Evolutionary conservation across 2,329 filamentous ascomycete genomes (phyloP), one percentile per base, ranked within the genome.

Genomic region (Trichoderma semiorbis): DNA sequence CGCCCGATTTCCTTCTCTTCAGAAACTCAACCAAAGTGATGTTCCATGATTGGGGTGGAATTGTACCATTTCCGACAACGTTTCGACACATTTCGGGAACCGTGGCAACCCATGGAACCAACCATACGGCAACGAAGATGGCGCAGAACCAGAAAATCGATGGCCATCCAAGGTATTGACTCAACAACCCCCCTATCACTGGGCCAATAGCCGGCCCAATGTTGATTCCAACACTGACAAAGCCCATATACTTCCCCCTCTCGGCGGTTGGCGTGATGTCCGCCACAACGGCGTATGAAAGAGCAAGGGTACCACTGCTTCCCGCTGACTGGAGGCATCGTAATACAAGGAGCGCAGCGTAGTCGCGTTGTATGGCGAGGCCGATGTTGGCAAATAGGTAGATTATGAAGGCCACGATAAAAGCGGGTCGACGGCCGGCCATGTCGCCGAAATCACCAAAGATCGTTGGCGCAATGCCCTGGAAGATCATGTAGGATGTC

Each of bases 181-280:
- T 85, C 21, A 93, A 79, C 1, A 92, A 74, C 1, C 91, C 91
- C 16, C 91, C 91, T 4, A 93, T 81, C 1, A 91, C 85, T 0
- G 91, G 90, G 0, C 88, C 85, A 5, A 89, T 70, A 0, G 87
- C 81, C 3, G 86, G 85, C 0, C 85, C 86, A 34, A 92, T 77
- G 4, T 90, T 88, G 69, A 87, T 83, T 18, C 87, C 89, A 5
- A 84, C 85, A 36, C 85, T 87, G n/a, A 90, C 88, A 72, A 90
- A 86, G 65, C 89, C 92, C 83, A 95, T 91, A 77, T 92, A 95
- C 70, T 86, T 88, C 3, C 93, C 93, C 75, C 93, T 84, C 78
- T 95, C 91, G 0, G 88, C 85, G 60, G 87, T 89, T 0, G 91
- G 89, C 0, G 90, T 86, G 6, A 94, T 85, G 76, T 96, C 93